phyloP scores from a whole-genome alignment of 257 asterid species.

The Eucommia ulmoides region DNA sequence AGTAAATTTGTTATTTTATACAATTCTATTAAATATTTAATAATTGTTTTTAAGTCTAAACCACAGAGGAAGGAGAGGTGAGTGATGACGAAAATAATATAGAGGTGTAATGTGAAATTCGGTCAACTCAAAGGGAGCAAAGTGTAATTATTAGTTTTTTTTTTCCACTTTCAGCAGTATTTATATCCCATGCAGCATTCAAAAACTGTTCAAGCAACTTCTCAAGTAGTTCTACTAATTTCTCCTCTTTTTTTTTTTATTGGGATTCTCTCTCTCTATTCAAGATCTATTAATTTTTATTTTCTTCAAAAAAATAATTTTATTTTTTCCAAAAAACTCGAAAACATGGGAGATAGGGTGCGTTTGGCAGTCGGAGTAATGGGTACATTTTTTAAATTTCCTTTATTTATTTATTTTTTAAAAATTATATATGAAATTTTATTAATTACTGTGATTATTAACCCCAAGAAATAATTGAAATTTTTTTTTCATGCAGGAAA shows the following conservation, averaged over 20 bases:
- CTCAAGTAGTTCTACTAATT: not conserved
- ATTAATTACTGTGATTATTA: not conserved
- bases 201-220: constrained; percentile 11
- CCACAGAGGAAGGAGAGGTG: no score
- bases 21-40: no score
- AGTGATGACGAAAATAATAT: no score
- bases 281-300: constrained; percentile 2
- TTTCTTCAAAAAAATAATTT: no score
- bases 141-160: not conserved
- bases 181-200: constrained; percentile 11
- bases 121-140: no score
- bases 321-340: constrained; percentile 5
- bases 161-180: constrained; percentile 8
- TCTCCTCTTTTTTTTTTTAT: not conserved
- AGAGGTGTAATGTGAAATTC: no score
- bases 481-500: constrained; percentile 42
- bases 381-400: constrained; percentile 24
- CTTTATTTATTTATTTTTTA: not conserved
- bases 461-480: not conserved
- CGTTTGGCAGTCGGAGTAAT: constrained; percentile 60
- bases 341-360: constrained; percentile 44
- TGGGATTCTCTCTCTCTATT: not conserved
- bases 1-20: no score
- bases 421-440: not conserved
- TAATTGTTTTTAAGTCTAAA: no score